A percentile compares a stretch with the other conserved stretches of the same genome.
Conservation (phyloP, 2,329 filamentous ascomycete genomes). For the Cladophialophora carrionii region DNA sequence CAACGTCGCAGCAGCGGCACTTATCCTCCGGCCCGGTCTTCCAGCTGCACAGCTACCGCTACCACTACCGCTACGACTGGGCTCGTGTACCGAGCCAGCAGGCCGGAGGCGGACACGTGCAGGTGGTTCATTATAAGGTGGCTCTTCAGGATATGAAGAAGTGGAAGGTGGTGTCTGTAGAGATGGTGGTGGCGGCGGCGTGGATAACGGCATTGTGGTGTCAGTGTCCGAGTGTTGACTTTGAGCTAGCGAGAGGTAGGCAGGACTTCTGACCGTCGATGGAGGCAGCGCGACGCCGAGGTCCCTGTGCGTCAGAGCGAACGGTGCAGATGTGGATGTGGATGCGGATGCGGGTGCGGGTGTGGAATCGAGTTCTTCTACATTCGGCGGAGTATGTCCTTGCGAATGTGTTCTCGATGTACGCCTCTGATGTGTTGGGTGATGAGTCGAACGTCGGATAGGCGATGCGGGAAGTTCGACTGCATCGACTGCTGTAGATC, state of each 20-base stretch:
- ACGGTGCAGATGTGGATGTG: neutral
- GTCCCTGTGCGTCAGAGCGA: neutral
- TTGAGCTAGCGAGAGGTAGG: neutral
- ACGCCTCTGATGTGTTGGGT: neutral
- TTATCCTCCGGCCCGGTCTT: neutral
- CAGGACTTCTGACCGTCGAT: neutral
- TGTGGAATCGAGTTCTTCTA: neutral
- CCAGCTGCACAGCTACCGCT: neutral
- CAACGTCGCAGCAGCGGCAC: neutral
- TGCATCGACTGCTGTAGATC: neutral
- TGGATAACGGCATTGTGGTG: neutral
- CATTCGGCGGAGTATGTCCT: neutral
- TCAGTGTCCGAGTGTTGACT: neutral
- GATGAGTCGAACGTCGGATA: neutral
- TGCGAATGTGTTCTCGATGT: neutral
- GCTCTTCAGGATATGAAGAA: neutral
- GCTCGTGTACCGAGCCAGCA: neutral
- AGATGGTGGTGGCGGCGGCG: neutral
- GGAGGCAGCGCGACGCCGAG: neutral
- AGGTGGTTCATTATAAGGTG: neutral
- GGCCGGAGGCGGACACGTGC: neutral
- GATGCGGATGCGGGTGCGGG: neutral
- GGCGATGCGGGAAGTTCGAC: conserved; percentile 14
- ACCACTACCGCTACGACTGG: neutral
- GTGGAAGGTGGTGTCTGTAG: neutral